Conservation (phyloP, 805 yeast genomes). For the Yamadazyma sp. region DNA sequence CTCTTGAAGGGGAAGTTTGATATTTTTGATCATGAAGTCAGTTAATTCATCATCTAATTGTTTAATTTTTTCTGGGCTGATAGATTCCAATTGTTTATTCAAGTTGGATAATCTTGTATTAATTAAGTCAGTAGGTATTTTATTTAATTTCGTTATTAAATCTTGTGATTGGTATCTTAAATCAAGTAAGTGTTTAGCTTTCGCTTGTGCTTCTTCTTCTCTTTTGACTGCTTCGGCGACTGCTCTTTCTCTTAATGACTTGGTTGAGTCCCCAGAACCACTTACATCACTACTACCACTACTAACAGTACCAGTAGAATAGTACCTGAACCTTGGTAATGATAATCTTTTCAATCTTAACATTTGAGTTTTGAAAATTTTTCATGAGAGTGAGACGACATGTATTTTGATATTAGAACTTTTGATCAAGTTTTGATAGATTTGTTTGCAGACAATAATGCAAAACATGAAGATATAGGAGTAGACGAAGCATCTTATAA, state of each 20-base stretch:
- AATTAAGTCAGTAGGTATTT: slow-evolving; percentile 29
- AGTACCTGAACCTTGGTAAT: slow-evolving; percentile 2
- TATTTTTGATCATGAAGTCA: slow-evolving; percentile 31
- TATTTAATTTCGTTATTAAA: slow-evolving; percentile 30
- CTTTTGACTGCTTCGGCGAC: slow-evolving; percentile 42
- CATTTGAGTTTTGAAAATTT: neutral
- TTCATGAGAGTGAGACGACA: too few relatives aligned
- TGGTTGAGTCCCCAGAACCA: slow-evolving; percentile 21
- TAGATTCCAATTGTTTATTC: slow-evolving; percentile 24
- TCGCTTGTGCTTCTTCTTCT: slow-evolving; percentile 39
- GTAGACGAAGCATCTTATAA: too few relatives aligned
- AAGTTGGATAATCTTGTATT: slow-evolving; percentile 27
- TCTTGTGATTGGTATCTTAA: slow-evolving; percentile 24
- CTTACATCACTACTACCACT: slow-evolving; percentile 1
- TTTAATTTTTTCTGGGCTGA: slow-evolving; percentile 31
- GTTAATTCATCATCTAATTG: slow-evolving; percentile 41
- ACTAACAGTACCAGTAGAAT: slow-evolving; percentile 1
- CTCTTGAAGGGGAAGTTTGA: slow-evolving; percentile 31
- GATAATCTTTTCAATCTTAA: neutral
- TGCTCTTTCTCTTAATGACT: slow-evolving; percentile 36
- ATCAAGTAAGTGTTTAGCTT: slow-evolving; percentile 32
- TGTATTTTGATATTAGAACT: too few relatives aligned
- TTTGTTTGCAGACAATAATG: too few relatives aligned
- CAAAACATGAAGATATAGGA: too few relatives aligned
- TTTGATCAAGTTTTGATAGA: too few relatives aligned